phyloP scores from a whole-genome alignment of 768 basidiomycete species.

The Mycena alexandri region DNA sequence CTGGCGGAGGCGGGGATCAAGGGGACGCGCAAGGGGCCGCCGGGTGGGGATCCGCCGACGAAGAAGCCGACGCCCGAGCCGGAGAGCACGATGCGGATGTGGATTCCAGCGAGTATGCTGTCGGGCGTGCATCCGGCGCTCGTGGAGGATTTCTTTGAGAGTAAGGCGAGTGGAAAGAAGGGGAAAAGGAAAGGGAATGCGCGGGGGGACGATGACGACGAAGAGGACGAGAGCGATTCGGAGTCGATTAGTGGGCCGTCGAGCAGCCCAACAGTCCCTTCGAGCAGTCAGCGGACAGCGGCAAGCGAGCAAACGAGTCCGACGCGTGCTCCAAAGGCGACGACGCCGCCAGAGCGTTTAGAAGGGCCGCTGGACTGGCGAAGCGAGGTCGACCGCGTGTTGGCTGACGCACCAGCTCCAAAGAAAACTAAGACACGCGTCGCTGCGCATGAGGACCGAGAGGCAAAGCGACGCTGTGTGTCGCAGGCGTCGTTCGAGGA shows the following conservation, averaged over 20 bases:
- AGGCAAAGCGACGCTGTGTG: background rate
- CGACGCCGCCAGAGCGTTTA: background rate
- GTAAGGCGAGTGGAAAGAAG: constrained; percentile 48
- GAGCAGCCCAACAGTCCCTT: background rate
- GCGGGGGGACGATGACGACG: background rate
- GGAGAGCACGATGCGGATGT: constrained; percentile 61
- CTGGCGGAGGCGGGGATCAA: constrained; percentile 64
- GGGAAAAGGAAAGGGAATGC: constrained; percentile 3
- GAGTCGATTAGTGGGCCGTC: background rate
- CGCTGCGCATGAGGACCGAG: background rate
- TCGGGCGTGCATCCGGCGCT: constrained; percentile 64
- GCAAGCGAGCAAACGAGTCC: background rate
- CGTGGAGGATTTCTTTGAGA: constrained; percentile 59
- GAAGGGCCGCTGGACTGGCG: background rate
- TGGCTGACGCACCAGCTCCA: background rate
- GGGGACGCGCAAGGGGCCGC: constrained; percentile 44
- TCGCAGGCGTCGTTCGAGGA: constrained; percentile 1
- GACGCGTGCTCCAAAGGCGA: background rate
- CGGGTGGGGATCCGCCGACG: constrained; percentile 29
- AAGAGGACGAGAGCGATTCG: constrained; percentile 8
- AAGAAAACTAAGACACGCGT: background rate
- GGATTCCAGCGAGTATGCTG: constrained; percentile 76
- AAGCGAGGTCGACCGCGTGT: background rate
- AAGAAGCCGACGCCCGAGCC: constrained; percentile 55
- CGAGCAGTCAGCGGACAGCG: background rate